phyloP scores from a whole-genome alignment of 2,329 filamentous ascomycete genomes.

The Exserohilum turcica region DNA sequence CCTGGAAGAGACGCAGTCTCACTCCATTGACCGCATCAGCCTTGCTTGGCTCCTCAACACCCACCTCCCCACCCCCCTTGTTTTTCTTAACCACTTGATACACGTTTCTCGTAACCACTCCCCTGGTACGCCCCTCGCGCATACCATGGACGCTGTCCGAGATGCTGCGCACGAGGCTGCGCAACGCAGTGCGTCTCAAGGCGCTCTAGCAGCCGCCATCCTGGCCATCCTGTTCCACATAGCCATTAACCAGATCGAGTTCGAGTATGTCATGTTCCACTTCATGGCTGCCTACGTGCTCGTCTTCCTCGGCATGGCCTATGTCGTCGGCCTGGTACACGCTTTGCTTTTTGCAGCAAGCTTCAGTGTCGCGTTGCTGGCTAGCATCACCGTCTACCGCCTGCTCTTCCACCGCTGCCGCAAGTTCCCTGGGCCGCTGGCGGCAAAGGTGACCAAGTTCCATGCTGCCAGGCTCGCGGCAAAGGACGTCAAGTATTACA shows the following conservation, averaged over 20 bases:
- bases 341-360: conserved; percentile 5
- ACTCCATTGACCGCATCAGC: too few relatives aligned
- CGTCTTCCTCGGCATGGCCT: conserved; percentile 18
- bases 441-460: conserved; percentile 33
- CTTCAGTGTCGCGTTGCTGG: conserved; percentile 22
- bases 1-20: too few relatives aligned
- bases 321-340: conserved; percentile 11
- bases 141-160: conserved; percentile 5
- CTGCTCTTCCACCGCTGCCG: conserved; percentile 32
- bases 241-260: conserved; percentile 23
- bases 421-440: conserved; percentile 31
- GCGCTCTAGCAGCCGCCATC: conserved; percentile 11
- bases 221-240: conserved; percentile 29
- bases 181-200: neutral
- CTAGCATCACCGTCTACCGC: conserved; percentile 34
- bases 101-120: neutral
- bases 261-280: conserved; percentile 33
- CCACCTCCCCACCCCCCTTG: too few relatives aligned
- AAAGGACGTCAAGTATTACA: conserved; percentile 36
- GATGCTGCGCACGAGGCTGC: neutral
- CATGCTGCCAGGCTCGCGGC: conserved; percentile 34
- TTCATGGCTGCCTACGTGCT: conserved; percentile 23
- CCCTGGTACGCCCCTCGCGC: neutral
- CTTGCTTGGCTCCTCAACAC: too few relatives aligned
- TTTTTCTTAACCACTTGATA: too few relatives aligned